These are phyloP conservation scores for Aspergillus fumigatiaffinis DNA, from an alignment of 2,329 filamentous ascomycete genomes.

Conservation along the genomic window DNA sequence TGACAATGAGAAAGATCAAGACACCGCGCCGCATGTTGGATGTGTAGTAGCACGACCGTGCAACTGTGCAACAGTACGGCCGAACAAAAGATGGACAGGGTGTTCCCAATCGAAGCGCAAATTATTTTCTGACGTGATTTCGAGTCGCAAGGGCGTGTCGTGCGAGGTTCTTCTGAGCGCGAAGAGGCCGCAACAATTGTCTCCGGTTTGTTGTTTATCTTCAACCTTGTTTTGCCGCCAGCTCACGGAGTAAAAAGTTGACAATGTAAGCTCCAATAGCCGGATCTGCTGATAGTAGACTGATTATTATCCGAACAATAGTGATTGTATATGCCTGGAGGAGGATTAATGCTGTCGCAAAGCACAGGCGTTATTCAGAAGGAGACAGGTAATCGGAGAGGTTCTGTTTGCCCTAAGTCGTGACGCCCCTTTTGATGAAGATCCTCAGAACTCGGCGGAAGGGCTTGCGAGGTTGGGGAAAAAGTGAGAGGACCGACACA, in stretches of 20 bases:
- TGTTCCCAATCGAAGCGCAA: conserved; percentile 2
- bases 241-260: background rate
- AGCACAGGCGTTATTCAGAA: background rate
- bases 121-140: background rate
- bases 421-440: background rate
- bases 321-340: background rate
- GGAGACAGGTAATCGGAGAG: background rate
- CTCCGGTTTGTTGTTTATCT: background rate
- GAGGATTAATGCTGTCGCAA: background rate
- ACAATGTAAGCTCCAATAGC: background rate
- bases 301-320: background rate
- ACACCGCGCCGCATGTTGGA: conserved; percentile 57
- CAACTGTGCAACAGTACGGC: background rate
- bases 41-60: conserved; percentile 4
- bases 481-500: background rate
- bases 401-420: background rate
- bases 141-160: conserved; percentile 7
- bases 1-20: conserved; percentile 62
- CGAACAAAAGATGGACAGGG: background rate
- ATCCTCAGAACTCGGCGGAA: background rate
- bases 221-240: background rate
- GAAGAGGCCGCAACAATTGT: background rate
- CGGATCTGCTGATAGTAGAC: background rate
- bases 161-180: background rate
- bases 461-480: background rate